phyloP scores from a whole-genome alignment of 1,284 basidiomycete genomes.

The Ustilago vetiveriae region DNA sequence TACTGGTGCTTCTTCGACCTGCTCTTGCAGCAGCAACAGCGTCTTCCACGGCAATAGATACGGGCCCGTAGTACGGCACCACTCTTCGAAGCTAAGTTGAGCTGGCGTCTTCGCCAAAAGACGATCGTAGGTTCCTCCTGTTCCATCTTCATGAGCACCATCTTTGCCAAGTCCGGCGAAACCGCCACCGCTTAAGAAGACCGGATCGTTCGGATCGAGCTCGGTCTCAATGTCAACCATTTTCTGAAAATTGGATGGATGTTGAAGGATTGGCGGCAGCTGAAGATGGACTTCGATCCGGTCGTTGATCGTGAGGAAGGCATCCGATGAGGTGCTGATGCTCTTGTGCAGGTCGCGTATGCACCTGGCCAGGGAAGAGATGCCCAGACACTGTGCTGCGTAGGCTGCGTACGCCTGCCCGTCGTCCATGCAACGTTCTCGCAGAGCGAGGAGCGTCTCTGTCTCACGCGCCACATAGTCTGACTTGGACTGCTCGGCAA shows the following conservation, averaged over 20 bases:
- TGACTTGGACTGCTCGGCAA: conserved; percentile 53
- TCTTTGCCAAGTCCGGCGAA: conserved; percentile 42
- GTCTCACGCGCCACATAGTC: conserved; percentile 56
- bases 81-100: conserved; percentile 54
- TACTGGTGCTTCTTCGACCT: conserved; percentile 18
- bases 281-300: conserved; percentile 59
- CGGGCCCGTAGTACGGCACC: conserved; percentile 70
- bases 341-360: conserved; percentile 52
- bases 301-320: conserved; percentile 60
- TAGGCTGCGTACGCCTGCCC: conserved; percentile 52
- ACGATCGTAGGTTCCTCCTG: conserved; percentile 27
- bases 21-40: conserved; percentile 74
- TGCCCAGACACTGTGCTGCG: conserved; percentile 44
- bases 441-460: conserved; percentile 47
- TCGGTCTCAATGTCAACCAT: conserved; percentile 58
- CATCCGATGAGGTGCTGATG: conserved; percentile 53
- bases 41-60: conserved; percentile 91
- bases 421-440: conserved; percentile 56
- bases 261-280: conserved; percentile 60
- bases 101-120: conserved; percentile 20
- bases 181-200: conserved; percentile 51
- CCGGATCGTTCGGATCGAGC: conserved; percentile 57
- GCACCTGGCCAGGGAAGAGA: conserved; percentile 57
- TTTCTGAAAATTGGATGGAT: conserved; percentile 42
- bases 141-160: conserved; percentile 32